Evolutionary conservation across 805 yeast genomes (phyloP).

Genomic region (Wickerhamiella allomyrinae): DNA sequence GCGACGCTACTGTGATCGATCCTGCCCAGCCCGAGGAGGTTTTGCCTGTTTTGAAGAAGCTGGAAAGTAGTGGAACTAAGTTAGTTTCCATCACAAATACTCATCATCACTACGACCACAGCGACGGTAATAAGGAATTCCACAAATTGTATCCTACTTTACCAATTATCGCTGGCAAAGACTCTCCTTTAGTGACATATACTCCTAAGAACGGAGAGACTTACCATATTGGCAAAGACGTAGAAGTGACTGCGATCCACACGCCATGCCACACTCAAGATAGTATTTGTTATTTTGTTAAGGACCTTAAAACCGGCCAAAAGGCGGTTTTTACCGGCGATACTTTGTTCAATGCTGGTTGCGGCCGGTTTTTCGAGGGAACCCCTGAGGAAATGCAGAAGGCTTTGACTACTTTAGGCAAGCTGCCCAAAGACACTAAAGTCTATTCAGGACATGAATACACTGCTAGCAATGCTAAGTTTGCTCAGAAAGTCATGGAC

Average conservation of each 20-base stretch:
- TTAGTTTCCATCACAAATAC: conserved; percentile 78
- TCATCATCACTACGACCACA: conserved; percentile 92
- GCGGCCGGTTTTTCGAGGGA: conserved; percentile 96
- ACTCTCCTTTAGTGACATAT: conserved; percentile 55
- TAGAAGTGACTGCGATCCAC: conserved; percentile 66
- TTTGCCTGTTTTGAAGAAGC: conserved; percentile 30
- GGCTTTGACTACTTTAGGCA: conserved; percentile 47
- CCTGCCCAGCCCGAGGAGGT: conserved; percentile 81
- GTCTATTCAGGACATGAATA: conserved; percentile 96
- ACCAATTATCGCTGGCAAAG: conserved; percentile 72
- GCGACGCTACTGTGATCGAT: conserved; percentile 71
- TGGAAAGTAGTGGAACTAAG: conserved; percentile 28
- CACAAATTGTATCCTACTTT: conserved; percentile 29
- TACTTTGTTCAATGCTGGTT: conserved; percentile 84
- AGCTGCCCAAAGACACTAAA: conserved; percentile 50
- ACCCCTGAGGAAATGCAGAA: conserved; percentile 63
- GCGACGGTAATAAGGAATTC: conserved; percentile 60
- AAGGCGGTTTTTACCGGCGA: conserved; percentile 88
- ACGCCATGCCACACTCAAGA: conserved; percentile 99
- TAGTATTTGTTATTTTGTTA: conserved; percentile 73
- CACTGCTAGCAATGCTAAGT: conserved; percentile 66
- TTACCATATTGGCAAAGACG: conserved; percentile 45
- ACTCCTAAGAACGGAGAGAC: conserved; percentile 55
- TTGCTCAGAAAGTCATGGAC: conserved; percentile 52
- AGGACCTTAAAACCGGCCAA: conserved; percentile 48